Evolutionary conservation across 371 early-diverging fungal species (phyloP), one percentile per base, ranked within the genome.

Genomic region (Syncephalastrum sp.): DNA sequence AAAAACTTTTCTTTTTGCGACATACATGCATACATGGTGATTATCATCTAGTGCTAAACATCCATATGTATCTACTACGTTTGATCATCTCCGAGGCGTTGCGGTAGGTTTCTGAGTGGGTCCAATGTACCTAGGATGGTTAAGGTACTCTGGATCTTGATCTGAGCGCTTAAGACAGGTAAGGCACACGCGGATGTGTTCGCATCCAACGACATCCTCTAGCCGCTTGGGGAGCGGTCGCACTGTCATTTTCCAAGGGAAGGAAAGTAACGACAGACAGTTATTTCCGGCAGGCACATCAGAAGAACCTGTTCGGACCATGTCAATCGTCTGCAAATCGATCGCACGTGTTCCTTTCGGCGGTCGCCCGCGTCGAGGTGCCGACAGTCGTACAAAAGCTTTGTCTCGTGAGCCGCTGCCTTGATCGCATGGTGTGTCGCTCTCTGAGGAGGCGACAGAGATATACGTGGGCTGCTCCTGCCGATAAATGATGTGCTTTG

Each of bases 101-200:
- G 38, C 12, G 38, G 38, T 0, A 10, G 38, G 38, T 2, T 33
- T 33, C 8, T 33, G 38, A 12, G 8, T 12, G 13, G 77, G 77
- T 0, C 60, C 65, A 10, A 72, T 24, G 52, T 76, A 76, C 6
- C 45, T 42, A 10, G 61, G 43, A 65, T 65, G 43, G 0, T 27
- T 17, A 1, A 70, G 25, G 42, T 76, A 76, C 3, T 66, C 73
- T n/a, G 46, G 51, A 59, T 76, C 77, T 19, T 53, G 29, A 52
- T 77, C 77, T 7, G 69, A 65, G 17, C 71, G 60, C 50, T 77
- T 77, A 3, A 77, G 56, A 29, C 77, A 77, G 15, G 77, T 77
- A 42, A 77, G 49, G 42, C 77, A 77, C 0, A 77, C 72, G 16
- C 60, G 56, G 29, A 77, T 69, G 44, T 73, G 64, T 14, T 50